Percentiles rank a stretch among this genome's conserved stretches.
Evolutionary conservation across 768 basidiomycete species (phyloP).

Genomic region (Auricularia auricula-judae): DNA sequence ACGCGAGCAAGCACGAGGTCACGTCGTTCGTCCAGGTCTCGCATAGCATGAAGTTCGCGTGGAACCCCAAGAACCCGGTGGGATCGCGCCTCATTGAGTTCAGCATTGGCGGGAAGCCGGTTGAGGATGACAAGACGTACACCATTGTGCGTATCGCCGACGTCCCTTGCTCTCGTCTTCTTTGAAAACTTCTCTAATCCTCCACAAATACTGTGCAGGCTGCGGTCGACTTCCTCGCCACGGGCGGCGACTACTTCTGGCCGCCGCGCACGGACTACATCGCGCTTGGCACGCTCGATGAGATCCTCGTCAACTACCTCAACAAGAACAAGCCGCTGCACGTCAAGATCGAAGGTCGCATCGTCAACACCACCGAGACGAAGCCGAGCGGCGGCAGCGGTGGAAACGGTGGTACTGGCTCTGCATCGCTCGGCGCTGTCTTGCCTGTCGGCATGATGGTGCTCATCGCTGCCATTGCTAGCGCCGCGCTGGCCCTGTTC

Average conservation of each 20-base stretch:
- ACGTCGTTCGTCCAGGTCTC: constrained; percentile 35
- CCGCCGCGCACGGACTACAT: background rate
- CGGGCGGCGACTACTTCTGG: constrained; percentile 14
- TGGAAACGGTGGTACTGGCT: background rate
- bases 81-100: constrained; percentile 15
- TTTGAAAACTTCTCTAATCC: background rate
- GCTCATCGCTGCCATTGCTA: background rate
- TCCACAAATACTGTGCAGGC: background rate
- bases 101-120: constrained; percentile 7
- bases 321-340: constrained; percentile 11
- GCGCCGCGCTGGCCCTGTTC: background rate
- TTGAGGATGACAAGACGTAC: constrained; percentile 13
- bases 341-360: constrained; percentile 9
- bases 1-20: constrained; percentile 19
- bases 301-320: constrained; percentile 11
- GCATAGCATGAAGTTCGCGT: constrained; percentile 8
- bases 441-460: background rate
- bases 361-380: constrained; percentile 10
- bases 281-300: constrained; percentile 10
- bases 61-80: constrained; percentile 12
- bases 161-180: background rate
- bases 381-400: background rate
- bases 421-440: background rate
- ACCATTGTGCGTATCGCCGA: constrained; percentile 6
- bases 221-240: constrained; percentile 16